Base-by-base conservation (phyloP, 2,329 filamentous ascomycete genomes). In the Pseudogymnoascus sp. region DNA sequence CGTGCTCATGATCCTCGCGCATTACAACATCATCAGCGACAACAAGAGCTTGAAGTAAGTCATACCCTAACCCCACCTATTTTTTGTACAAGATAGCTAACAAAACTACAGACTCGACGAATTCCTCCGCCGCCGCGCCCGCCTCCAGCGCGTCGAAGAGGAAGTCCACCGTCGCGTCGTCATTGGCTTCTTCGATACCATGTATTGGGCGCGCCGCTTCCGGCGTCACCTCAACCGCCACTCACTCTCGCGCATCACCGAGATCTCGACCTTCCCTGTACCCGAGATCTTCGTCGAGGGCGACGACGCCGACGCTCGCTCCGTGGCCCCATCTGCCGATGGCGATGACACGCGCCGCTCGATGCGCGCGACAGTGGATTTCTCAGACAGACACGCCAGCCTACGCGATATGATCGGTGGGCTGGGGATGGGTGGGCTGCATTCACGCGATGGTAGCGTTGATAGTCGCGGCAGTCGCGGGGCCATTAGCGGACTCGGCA, bases 1-100 rank as follows among this genome's bases (percentile, higher is more conserved):
- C 6, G 89, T 97, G 21, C 81, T 99, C 62, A 95, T 99, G 89
- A 96, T 96, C 66, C 81, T 99, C 64, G 93, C 96, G 36, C 95
- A 99, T 76, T 96, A 99, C 81, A 99, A 98, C 72, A 92, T 99
- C 72, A 99, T 99, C 75, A 96, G 89, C 69, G 95, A 99, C 76
- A 97, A 89, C 79, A 97, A 97, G 81, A 96, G 92, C 76, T 79
- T 99, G 73, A 88, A 84, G 88, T 90, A 79, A 73, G 79, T 76
- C 54, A 51, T 21, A 13, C 6, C 11, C 6, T 23, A 13, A 2
- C 13, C 41, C 45, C 3, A 16, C 65, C 62, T 60, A 19, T 60
- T 62, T 16, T 19, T 31, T 11, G 10, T 21, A 60, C 11, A 16
- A 4, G 3, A 60, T 63, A 61, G 62, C 71, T 76, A 72, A 79